Conservation (phyloP, 2,329 filamentous ascomycete genomes). For the Claviceps sp. region DNA sequence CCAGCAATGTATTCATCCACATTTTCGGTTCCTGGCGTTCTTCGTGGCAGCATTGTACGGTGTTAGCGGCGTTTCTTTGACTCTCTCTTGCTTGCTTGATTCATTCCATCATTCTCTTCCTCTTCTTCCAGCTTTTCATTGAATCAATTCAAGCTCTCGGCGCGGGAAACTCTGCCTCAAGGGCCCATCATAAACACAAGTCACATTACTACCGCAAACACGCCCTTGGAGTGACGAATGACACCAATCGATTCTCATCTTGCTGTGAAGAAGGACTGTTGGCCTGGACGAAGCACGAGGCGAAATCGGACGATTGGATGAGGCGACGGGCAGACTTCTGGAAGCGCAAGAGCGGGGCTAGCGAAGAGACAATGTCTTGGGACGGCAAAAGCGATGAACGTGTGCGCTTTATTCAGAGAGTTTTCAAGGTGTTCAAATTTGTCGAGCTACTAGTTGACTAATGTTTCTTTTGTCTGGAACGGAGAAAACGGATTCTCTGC, state of each 20-base stretch:
- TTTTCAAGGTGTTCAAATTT: constrained; percentile 2
- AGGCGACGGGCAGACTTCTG: neutral
- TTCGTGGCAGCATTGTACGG: constrained; percentile 44
- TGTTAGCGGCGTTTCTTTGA: constrained; percentile 35
- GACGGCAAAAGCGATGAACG: constrained; percentile 3
- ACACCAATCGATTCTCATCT: neutral
- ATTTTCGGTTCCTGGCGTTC: constrained; percentile 37
- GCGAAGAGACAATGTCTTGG: neutral
- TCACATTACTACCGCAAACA: constrained; percentile 18
- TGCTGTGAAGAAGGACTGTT: neutral
- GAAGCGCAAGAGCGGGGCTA: neutral
- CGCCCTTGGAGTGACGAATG: constrained; percentile 1
- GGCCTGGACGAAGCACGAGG: neutral
- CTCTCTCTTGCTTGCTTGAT: neutral
- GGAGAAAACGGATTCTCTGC: constrained; percentile 6
- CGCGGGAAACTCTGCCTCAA: constrained; percentile 21
- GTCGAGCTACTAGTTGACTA: neutral
- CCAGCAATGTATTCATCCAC: constrained; percentile 37
- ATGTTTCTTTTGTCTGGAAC: constrained; percentile 8
- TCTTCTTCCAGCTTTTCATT: constrained; percentile 2
- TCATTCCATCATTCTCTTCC: constrained; percentile 6
- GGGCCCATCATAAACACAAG: constrained; percentile 20
- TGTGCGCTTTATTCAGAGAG: constrained; percentile 1
- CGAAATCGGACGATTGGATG: neutral
- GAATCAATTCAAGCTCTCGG: constrained; percentile 11